A percentile compares a stretch with the other conserved stretches of the same genome.
Evolutionary conservation across 2,329 filamentous ascomycete genomes (phyloP).

Genomic region (Biscogniauxia mediterranea): DNA sequence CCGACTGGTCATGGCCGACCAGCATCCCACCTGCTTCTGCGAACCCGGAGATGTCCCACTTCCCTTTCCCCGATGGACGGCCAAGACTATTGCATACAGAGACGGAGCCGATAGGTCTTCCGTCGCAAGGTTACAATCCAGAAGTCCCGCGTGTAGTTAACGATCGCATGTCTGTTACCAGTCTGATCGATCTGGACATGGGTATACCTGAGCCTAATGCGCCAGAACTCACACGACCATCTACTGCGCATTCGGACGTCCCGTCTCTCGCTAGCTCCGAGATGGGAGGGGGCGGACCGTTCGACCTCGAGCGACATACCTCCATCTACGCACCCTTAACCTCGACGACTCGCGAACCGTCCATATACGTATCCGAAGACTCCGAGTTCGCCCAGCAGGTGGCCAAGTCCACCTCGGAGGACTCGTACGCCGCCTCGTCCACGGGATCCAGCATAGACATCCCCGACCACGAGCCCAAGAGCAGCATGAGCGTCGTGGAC

Average conservation of each 20-base stretch:
- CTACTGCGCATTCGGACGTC: slow-evolving; percentile 59
- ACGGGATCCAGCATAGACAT: slow-evolving; percentile 19
- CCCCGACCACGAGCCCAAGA: slow-evolving; percentile 16
- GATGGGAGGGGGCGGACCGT: slow-evolving; percentile 54
- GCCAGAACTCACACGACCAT: slow-evolving; percentile 50
- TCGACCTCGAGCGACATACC: slow-evolving; percentile 62
- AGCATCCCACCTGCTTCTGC: slow-evolving; percentile 52
- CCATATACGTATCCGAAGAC: slow-evolving; percentile 61
- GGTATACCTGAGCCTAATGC: slow-evolving; percentile 49
- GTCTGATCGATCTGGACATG: slow-evolving; percentile 56
- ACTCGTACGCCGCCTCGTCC: slow-evolving; percentile 15
- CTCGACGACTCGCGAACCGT: slow-evolving; percentile 49
- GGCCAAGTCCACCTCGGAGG: slow-evolving; percentile 20
- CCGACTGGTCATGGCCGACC: slow-evolving; percentile 59
- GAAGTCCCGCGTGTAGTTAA: slow-evolving; percentile 35
- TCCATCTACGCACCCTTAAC: slow-evolving; percentile 49
- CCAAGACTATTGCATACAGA: slow-evolving; percentile 49
- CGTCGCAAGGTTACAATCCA: slow-evolving; percentile 42
- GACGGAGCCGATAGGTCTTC: slow-evolving; percentile 47
- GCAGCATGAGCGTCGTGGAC: not conserved
- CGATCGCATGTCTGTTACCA: slow-evolving; percentile 44
- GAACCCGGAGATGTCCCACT: slow-evolving; percentile 52
- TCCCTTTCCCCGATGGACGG: slow-evolving; percentile 44
- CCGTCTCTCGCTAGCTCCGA: slow-evolving; percentile 57
- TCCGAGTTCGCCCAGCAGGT: slow-evolving; percentile 46